A percentile compares a stretch with the other conserved stretches of the same genome.
phyloP scores from a whole-genome alignment of 2,329 filamentous ascomycete species.

The Neonectria ditissima region DNA sequence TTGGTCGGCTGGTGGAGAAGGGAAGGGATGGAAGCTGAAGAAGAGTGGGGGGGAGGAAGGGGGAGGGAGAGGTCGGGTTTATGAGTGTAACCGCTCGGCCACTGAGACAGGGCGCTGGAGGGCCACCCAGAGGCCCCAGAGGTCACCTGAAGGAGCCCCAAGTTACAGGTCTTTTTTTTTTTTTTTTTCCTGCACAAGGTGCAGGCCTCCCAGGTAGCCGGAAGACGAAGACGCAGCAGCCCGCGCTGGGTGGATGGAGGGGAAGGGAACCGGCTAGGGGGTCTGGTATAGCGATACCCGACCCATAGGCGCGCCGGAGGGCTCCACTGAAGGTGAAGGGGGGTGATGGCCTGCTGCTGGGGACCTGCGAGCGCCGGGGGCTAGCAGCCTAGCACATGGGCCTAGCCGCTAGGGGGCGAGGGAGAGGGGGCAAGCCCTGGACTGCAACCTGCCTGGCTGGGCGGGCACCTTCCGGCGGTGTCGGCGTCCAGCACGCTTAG shows the following conservation, averaged over 20 bases:
- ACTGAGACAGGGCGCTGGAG: not conserved
- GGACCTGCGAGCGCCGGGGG: not conserved
- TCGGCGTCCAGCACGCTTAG: not conserved
- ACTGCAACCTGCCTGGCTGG: not conserved
- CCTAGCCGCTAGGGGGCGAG: not conserved
- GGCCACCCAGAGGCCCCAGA: not conserved
- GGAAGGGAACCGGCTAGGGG: slow-evolving; percentile 1
- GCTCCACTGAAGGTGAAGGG: not conserved
- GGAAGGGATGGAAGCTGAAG: not conserved
- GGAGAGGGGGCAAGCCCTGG: no score
- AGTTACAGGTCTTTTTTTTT: slow-evolving; percentile 5
- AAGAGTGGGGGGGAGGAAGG: not conserved
- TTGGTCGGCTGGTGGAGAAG: slow-evolving; percentile 9
- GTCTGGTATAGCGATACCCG: not conserved
- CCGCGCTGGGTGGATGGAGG: not conserved
- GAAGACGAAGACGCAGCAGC: not conserved
- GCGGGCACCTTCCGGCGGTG: not conserved
- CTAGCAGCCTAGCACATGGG: not conserved
- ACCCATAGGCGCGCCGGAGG: not conserved
- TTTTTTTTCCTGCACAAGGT: no score
- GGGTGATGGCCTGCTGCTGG: not conserved
- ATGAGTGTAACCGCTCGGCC: slow-evolving; percentile 1
- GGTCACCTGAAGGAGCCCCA: not conserved
- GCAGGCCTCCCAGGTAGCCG: not conserved
- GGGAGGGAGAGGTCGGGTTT: not conserved